Percentiles rank a stretch among this genome's conserved stretches.
Evolutionary conservation across 306 rosid species (phyloP).

Genomic region (Castanopsis chinensis): DNA sequence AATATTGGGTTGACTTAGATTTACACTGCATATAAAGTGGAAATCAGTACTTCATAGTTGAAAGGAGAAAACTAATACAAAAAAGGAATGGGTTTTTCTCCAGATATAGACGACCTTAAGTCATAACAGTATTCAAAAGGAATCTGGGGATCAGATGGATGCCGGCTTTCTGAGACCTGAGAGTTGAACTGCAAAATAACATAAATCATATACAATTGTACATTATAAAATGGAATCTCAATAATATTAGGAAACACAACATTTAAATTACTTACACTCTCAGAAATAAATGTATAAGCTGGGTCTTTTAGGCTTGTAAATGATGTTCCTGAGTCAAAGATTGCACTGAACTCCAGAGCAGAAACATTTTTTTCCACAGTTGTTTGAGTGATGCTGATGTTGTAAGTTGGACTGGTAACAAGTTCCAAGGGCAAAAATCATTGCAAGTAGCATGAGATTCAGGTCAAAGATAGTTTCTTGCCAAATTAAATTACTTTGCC

Average conservation of each 20-base stretch:
- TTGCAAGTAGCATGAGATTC: slow-evolving; percentile 15
- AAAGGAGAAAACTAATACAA: slow-evolving; percentile 1
- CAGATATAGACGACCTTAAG: slow-evolving; percentile 41
- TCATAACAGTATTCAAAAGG: slow-evolving; percentile 86
- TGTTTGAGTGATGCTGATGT: slow-evolving; percentile 67
- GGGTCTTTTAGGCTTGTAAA: slow-evolving; percentile 79
- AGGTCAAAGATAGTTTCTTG: slow-evolving; percentile 2
- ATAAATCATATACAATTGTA: neutral
- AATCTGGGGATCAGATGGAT: slow-evolving; percentile 15
- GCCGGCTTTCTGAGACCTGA: slow-evolving; percentile 27
- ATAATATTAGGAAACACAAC: slow-evolving; percentile 4
- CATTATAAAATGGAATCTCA: slow-evolving; percentile 5
- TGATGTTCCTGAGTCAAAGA: slow-evolving; percentile 90
- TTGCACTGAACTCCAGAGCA: slow-evolving; percentile 55
- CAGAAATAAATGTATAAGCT: slow-evolving; percentile 56
- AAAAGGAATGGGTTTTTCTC: neutral
- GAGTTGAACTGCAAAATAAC: slow-evolving; percentile 59
- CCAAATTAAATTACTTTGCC: neutral
- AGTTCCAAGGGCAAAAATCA: slow-evolving; percentile 19
- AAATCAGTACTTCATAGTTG: slow-evolving; percentile 28
- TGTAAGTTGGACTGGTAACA: slow-evolving; percentile 66
- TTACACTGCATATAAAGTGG: slow-evolving; percentile 41
- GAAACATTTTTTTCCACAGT: slow-evolving; percentile 35
- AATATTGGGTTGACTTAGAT: neutral
- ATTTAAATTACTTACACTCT: slow-evolving; percentile 46